Evolutionary conservation across 768 basidiomycete species (phyloP).

Genomic region (Leccinum longicurvipes): DNA sequence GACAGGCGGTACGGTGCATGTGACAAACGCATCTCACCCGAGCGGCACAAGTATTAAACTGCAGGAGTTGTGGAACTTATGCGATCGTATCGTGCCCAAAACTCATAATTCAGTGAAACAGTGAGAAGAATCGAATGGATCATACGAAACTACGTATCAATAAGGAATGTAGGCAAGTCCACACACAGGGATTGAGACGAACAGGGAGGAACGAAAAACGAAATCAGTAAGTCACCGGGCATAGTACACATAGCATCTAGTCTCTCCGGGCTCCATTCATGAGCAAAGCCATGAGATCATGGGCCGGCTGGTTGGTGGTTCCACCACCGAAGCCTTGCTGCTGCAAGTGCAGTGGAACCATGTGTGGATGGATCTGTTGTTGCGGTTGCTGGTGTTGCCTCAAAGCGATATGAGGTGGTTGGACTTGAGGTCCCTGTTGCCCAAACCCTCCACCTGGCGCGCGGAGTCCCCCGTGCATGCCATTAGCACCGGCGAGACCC

Average conservation of each 20-base stretch:
- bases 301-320: constrained; percentile 53
- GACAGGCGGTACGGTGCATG: constrained; percentile 11
- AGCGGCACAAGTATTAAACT: neutral
- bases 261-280: constrained; percentile 72
- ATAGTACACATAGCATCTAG: constrained; percentile 29
- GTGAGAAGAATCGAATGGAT: constrained; percentile 17
- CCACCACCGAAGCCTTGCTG: constrained; percentile 50
- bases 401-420: constrained; percentile 29
- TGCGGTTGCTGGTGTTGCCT: constrained; percentile 36
- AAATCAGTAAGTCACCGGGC: constrained; percentile 12
- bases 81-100: constrained; percentile 9
- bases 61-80: neutral
- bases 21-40: constrained; percentile 10
- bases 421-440: constrained; percentile 32
- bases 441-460: constrained; percentile 43
- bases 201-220: constrained; percentile 6
- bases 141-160: constrained; percentile 30
- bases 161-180: constrained; percentile 33
- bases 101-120: constrained; percentile 27
- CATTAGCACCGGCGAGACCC: constrained; percentile 44
- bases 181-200: constrained; percentile 10
- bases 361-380: constrained; percentile 54
- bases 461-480: constrained; percentile 44
- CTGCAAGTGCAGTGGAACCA: constrained; percentile 56
- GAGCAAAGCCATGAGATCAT: constrained; percentile 80